phyloP scores from a whole-genome alignment of 2,329 filamentous ascomycete species.

The Torrubiellomyces zombiae region DNA sequence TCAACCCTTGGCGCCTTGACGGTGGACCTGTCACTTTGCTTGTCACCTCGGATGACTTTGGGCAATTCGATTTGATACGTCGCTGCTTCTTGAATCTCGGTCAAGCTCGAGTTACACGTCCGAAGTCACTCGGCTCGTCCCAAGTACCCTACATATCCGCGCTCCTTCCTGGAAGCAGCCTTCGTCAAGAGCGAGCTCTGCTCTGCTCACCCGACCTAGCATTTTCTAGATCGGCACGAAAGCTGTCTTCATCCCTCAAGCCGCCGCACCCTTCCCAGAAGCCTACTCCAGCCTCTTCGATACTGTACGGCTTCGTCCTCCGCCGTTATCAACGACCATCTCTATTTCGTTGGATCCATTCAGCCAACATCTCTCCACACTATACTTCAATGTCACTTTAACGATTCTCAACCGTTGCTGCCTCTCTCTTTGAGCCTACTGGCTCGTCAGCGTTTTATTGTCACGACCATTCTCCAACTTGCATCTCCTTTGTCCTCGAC shows the following conservation, averaged over 20 bases:
- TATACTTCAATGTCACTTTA: conserved; percentile 26
- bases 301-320: conserved; percentile 13
- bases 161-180: no score
- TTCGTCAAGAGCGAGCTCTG: conserved; percentile 13
- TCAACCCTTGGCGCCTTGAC: no score
- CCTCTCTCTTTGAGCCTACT: conserved; percentile 13
- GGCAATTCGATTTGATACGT: no score
- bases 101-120: no score
- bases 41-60: no score
- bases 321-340: conserved; percentile 8
- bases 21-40: no score
- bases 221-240: conserved; percentile 7
- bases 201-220: conserved; percentile 11
- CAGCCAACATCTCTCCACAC: conserved; percentile 12
- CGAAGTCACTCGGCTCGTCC: no score
- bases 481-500: conserved; percentile 20
- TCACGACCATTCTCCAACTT: conserved; percentile 17
- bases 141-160: no score
- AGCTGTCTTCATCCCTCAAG: no score
- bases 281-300: background rate
- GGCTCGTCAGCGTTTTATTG: conserved; percentile 12
- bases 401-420: conserved; percentile 21
- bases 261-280: conserved; percentile 6
- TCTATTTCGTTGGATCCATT: conserved; percentile 6
- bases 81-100: no score